Evolutionary conservation across 345 rosid genomes (phyloP), one percentile per base, ranked within the genome.

Genomic region (Linum lewisii): DNA sequence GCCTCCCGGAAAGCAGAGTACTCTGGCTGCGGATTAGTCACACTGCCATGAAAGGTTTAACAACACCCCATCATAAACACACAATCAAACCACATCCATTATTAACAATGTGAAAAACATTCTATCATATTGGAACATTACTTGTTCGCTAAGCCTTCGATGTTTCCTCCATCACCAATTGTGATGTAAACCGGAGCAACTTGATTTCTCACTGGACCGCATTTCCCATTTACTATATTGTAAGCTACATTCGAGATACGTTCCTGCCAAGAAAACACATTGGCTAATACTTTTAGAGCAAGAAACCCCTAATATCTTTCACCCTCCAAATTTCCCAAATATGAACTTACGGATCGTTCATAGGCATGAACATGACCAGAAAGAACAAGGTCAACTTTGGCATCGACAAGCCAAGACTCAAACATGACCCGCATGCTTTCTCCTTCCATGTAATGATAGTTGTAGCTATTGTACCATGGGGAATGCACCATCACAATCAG

Each of bases 361-460:
- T 76, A 72, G 4, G 74, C 59, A 68, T 72, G 76, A 26, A 76
- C 79, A 56, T 75, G 79, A 62, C 79, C 79, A 47, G 79, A 59
- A n/a, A 75, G 51, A 5, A 75, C 79, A 34, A 71, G 13, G 51
- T 75, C 79, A 5, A 75, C 79, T 59, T 75, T 71, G 66, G 68
- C 16, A 54, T 75, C 16, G 10, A 75, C 71, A 29, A 75, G 62
- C 79, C 75, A 75, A 15, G 73, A 1, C 36, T 72, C 79, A 50
- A 67, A 72, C 55, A 25, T 26, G 22, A 75, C 76, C 38, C 79
- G 55, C 79, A 72, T 75, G 66, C 54, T 54, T 57, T 72, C 79
- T 21, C 79, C 76, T 72, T 75, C 79, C n/a, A n/a, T n/a, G n/a
- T n/a, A n/a, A n/a, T n/a, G n/a, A n/a, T n/a, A n/a, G n/a, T n/a